Evolutionary conservation across 164 flowering plant species (phyloP).

Genomic region (Tetracentron sinense): DNA sequence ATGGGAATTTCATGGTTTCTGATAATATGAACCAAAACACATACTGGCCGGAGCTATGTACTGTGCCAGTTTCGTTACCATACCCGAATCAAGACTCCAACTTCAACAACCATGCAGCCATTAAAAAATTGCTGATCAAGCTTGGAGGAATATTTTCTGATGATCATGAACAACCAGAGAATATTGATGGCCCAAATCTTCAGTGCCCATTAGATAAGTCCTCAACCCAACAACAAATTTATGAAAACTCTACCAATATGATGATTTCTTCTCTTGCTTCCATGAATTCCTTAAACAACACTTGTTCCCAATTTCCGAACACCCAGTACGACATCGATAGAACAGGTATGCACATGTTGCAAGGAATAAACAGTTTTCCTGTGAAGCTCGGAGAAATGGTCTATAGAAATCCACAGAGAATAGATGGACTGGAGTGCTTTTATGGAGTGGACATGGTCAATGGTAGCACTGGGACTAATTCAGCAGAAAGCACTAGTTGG

Average conservation of each 20-base stretch:
- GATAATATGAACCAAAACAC: conserved; percentile 17
- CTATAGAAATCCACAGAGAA: background rate
- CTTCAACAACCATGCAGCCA: conserved; percentile 7
- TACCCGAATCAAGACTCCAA: conserved; percentile 15
- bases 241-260: background rate
- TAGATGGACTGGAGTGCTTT: conserved; percentile 28
- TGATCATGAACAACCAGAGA: conserved; percentile 8
- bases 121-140: conserved; percentile 32
- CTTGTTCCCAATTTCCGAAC: conserved; percentile 7
- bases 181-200: background rate
- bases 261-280: background rate
- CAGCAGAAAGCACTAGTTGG: conserved; percentile 6
- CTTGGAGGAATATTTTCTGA: conserved; percentile 39
- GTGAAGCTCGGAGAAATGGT: conserved; percentile 13
- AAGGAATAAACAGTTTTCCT: conserved; percentile 15
- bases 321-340: conserved; percentile 5
- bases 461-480: background rate
- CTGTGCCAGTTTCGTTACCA: conserved; percentile 15
- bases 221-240: background rate
- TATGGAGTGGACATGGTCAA: conserved; percentile 14
- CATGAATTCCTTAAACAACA: conserved; percentile 2
- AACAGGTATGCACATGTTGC: background rate
- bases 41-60: conserved; percentile 35
- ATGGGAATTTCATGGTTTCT: conserved; percentile 2
- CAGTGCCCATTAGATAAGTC: background rate